These are phyloP conservation scores for Amoebophrya sp. DNA, from an alignment of 169 alveolate species.

Conservation along the genomic window DNA sequence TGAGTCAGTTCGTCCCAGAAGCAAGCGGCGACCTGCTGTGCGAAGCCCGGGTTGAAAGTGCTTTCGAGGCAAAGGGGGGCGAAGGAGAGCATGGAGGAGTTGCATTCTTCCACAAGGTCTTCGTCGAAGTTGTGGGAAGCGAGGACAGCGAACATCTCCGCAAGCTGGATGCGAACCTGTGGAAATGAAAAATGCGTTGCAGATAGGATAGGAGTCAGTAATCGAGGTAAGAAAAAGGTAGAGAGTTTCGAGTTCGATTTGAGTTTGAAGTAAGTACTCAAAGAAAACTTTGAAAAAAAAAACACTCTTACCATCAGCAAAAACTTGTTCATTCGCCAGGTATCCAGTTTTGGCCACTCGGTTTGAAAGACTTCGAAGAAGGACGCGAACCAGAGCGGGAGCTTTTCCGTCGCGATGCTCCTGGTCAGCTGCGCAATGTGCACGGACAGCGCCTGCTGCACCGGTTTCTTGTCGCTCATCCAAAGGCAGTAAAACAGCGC, in stretches of 20 bases:
- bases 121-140: not conserved
- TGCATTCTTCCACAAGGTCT: not conserved
- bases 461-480: constrained; percentile 1
- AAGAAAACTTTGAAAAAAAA: too few species aligned
- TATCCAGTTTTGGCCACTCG: not conserved
- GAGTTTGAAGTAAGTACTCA: not conserved
- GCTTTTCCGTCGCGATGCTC: not conserved
- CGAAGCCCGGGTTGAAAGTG: not conserved
- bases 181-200: not conserved
- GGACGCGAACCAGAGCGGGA: not conserved
- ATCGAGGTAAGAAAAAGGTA: too few species aligned
- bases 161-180: constrained; percentile 13
- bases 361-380: not conserved
- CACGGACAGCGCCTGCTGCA: constrained; percentile 4
- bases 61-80: not conserved
- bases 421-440: not conserved
- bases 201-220: not conserved
- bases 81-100: not conserved
- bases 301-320: constrained; percentile 1
- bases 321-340: constrained; percentile 9
- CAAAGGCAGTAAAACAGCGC: not conserved
- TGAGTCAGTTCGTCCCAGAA: not conserved
- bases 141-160: not conserved
- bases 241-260: too few species aligned
- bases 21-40: constrained; percentile 14